These are phyloP conservation scores for Peronospora belbahrii DNA, from an alignment of 352 stramenopile genomes.

Conservation along the genomic window DNA sequence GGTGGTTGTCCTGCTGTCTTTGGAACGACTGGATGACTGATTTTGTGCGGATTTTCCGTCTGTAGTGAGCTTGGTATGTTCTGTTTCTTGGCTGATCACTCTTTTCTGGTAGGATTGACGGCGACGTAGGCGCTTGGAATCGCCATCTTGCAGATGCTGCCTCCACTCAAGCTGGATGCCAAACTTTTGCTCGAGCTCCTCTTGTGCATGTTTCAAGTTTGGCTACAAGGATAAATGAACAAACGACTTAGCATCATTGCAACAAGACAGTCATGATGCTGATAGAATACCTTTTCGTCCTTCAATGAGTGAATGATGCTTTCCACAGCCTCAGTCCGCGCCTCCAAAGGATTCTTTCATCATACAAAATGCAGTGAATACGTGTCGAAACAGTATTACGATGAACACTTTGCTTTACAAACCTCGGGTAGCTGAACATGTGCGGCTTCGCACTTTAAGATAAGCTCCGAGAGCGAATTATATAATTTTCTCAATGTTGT, in stretches of 20 bases:
- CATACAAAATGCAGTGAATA: not conserved
- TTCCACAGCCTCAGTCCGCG: conserved; percentile 29
- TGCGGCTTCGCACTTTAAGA: conserved; percentile 47
- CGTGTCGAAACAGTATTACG: not conserved
- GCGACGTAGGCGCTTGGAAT: conserved; percentile 29
- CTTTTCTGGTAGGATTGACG: conserved; percentile 25
- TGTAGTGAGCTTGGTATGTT: not conserved
- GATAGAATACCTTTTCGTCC: conserved; percentile 28
- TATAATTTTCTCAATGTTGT: too few species aligned
- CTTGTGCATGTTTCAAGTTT: conserved; percentile 39
- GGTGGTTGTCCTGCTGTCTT: not conserved
- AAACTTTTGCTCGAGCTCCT: conserved; percentile 49
- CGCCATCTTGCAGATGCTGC: conserved; percentile 34
- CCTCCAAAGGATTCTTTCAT: conserved; percentile 32
- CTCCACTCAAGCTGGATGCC: conserved; percentile 47
- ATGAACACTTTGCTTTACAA: not conserved
- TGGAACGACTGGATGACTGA: not conserved
- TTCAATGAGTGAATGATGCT: conserved; percentile 32
- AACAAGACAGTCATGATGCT: not conserved
- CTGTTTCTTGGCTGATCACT: conserved; percentile 1
- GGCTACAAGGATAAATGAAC: conserved; percentile 9
- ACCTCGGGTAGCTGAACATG: conserved; percentile 54
- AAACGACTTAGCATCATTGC: not conserved
- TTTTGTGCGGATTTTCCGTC: not conserved
- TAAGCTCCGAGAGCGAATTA: conserved; percentile 45